Evolutionary conservation across 306 rosid genomes (phyloP).

Genomic region (Rosa chinensis): DNA sequence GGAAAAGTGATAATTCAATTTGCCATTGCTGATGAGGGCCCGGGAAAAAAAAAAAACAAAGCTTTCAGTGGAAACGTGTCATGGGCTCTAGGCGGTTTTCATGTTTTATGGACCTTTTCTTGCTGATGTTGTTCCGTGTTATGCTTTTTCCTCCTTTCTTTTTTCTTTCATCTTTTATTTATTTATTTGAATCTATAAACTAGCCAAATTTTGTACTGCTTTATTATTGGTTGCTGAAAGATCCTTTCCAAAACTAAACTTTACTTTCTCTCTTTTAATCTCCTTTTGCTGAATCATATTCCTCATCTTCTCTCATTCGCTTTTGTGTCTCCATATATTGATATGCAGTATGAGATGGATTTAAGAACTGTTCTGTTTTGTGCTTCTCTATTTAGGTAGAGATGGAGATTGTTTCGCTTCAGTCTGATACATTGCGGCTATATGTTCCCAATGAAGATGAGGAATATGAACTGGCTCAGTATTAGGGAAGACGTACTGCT

Average conservation of each 20-base stretch:
- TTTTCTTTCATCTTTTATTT: not conserved
- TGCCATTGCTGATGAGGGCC: too few species aligned
- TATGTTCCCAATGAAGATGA: not conserved
- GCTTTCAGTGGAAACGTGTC: too few species aligned
- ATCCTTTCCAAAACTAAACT: not conserved
- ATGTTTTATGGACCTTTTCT: too few species aligned
- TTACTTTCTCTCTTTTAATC: not conserved
- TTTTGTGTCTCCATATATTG: not conserved
- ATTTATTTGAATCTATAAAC: not conserved
- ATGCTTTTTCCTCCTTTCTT: not conserved
- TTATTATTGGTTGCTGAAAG: not conserved
- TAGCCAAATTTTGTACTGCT: not conserved
- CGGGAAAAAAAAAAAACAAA: too few species aligned
- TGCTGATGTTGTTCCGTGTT: too few species aligned
- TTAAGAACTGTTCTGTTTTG: not conserved
- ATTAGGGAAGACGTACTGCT: too few species aligned
- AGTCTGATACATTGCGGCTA: not conserved
- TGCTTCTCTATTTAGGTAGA: slow-evolving; percentile 9
- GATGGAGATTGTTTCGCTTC: not conserved
- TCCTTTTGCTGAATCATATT: not conserved
- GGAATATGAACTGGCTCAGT: not conserved
- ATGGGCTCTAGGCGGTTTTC: too few species aligned
- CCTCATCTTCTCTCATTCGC: not conserved
- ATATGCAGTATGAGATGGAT: not conserved
- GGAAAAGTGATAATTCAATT: too few species aligned